Base-by-base conservation (phyloP, 2,329 filamentous ascomycete species). In the Trichoderma oligosporum region DNA sequence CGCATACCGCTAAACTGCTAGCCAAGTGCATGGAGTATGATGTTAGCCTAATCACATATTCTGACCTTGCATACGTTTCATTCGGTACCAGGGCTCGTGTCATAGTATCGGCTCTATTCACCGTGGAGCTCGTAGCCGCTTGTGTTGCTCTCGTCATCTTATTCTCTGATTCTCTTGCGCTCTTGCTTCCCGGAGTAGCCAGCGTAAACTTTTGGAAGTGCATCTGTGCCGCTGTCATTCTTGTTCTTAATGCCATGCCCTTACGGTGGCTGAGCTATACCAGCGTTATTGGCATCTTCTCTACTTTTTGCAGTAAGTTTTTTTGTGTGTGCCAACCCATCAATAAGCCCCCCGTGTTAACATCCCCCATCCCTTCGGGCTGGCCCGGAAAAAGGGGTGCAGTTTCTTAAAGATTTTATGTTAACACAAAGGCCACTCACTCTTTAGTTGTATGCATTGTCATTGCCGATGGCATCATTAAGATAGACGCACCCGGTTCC, bases 1-100 rank as follows among this genome's bases (percentile, higher is more conserved):
- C 82, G 9, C 96, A 97, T 71, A 97, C 94, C 0, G 92, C 91
- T 11, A 88, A 84, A 64, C 74, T 97, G 11, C 78, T 97, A 33
- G 88, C 91, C 25, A 93, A 88, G 71, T 97, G 93, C 71, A 86
- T 97, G 76, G 87, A 96, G 63, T 82, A 91, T 20, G 90, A 97
- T 73, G 82, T 82, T 59, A 89, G 84, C 49, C 83, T 97, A 62
- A 91, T 97, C 66, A 97, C 93, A 2, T 97, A 97, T 71, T 94
- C 92, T 31, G 93, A 97, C 68, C 78, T 97, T 46, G 94, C 93
- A 2, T 97, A 88, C 67, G 87, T 96, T 64, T 92, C 91, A 18
- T 97, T 95, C 70, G 93, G 93, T 7, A 82, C 85, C 14, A 86
- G 83, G 58, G 93, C 91, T 33, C 86, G 93, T 33, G 77, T 96